A percentile compares a stretch with the other conserved stretches of the same genome.
Conservation (phyloP, 2,329 filamentous ascomycete genomes). For the Penicillium frequentans region DNA sequence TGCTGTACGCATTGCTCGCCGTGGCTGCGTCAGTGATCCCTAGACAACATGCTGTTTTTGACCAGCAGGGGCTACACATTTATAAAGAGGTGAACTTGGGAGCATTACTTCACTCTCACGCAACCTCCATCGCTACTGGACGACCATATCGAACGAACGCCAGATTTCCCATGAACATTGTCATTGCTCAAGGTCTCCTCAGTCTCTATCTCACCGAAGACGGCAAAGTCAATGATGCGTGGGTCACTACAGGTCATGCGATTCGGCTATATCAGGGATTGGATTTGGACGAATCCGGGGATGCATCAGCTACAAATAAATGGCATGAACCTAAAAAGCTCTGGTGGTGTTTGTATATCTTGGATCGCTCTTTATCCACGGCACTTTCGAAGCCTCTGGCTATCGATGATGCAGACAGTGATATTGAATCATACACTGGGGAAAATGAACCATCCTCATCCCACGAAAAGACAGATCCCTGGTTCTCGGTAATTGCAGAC, state of each 20-base stretch:
- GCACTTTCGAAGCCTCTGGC: slow-evolving; percentile 8
- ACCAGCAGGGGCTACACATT: background rate
- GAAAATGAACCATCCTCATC: background rate
- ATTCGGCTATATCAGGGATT: slow-evolving; percentile 14
- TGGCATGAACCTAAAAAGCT: slow-evolving; percentile 1
- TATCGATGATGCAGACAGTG: slow-evolving; percentile 6
- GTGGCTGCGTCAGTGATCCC: slow-evolving; percentile 6
- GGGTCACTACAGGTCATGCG: slow-evolving; percentile 12
- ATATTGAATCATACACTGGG: background rate
- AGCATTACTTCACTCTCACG: background rate
- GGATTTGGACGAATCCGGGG: background rate
- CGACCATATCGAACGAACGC: background rate
- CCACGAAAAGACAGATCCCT: background rate
- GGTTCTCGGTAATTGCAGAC: slow-evolving; percentile 8
- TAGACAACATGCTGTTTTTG: slow-evolving; percentile 1
- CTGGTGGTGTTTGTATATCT: slow-evolving; percentile 11
- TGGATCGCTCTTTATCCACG: slow-evolving; percentile 11
- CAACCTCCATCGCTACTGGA: background rate
- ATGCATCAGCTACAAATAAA: background rate
- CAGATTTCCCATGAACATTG: slow-evolving; percentile 2
- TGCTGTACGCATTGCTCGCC: slow-evolving; percentile 9
- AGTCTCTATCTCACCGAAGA: slow-evolving; percentile 8
- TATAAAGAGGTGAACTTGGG: background rate
- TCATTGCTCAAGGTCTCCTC: slow-evolving; percentile 5
- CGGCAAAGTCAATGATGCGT: slow-evolving; percentile 10